phyloP scores from a whole-genome alignment of 2,329 filamentous ascomycete genomes.

The Calonectria ilicicola region DNA sequence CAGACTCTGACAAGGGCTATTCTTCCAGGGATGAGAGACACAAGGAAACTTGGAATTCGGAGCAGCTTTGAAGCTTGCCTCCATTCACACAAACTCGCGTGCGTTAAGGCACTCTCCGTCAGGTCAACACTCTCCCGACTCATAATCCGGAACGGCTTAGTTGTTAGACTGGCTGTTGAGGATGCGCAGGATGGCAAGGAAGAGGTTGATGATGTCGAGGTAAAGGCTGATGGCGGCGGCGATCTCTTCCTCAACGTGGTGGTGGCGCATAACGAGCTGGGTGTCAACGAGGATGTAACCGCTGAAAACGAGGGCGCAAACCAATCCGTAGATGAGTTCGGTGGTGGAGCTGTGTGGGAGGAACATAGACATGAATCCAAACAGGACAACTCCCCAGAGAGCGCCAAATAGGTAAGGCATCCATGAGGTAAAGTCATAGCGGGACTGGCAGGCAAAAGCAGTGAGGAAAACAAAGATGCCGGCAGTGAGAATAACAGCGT shows the following conservation, averaged over 20 bases:
- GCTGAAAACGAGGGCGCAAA: slow-evolving; percentile 89
- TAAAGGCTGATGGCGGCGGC: slow-evolving; percentile 95
- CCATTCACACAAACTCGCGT: not conserved
- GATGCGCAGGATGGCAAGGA: slow-evolving; percentile 94
- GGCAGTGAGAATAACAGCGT: slow-evolving; percentile 89
- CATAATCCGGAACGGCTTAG: slow-evolving; percentile 58
- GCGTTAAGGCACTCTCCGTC: not conserved
- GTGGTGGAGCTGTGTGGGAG: slow-evolving; percentile 84
- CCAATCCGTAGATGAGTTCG: slow-evolving; percentile 87
- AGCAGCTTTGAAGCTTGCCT: not conserved
- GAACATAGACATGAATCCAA: slow-evolving; percentile 93
- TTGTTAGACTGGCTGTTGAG: slow-evolving; percentile 97
- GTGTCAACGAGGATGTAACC: slow-evolving; percentile 97
- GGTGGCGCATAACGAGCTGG: slow-evolving; percentile 93
- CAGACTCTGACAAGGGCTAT: slow-evolving; percentile 7
- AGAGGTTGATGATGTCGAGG: slow-evolving; percentile 96
- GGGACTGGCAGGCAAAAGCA: slow-evolving; percentile 94
- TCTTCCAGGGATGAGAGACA: not conserved
- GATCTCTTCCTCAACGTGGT: slow-evolving; percentile 98
- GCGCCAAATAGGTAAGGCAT: slow-evolving; percentile 93
- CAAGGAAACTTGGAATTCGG: slow-evolving; percentile 10
- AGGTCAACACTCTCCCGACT: not conserved
- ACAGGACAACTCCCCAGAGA: slow-evolving; percentile 90
- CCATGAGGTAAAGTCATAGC: slow-evolving; percentile 98
- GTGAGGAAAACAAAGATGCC: slow-evolving; percentile 85